phyloP scores from a whole-genome alignment of 805 yeast species.

The Saccharomycopsis microspora region DNA sequence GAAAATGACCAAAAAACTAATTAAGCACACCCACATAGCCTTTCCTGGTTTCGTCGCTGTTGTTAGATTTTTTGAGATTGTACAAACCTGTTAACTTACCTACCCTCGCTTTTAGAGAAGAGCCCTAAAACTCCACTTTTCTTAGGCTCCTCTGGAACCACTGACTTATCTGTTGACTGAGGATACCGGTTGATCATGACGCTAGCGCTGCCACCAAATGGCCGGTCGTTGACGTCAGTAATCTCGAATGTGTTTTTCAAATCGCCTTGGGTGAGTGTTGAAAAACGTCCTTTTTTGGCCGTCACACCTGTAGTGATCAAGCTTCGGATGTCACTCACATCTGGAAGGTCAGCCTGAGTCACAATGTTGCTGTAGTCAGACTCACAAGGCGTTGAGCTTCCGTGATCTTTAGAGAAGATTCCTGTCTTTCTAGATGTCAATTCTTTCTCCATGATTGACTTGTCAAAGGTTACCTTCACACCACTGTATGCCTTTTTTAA shows the following conservation, averaged over 20 bases:
- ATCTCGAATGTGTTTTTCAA: slow-evolving; percentile 32
- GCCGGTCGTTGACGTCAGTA: slow-evolving; percentile 31
- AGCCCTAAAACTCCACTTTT: neutral
- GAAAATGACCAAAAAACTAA: no score
- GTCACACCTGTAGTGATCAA: slow-evolving; percentile 40
- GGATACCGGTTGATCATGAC: slow-evolving; percentile 21
- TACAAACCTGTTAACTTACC: slow-evolving; percentile 4
- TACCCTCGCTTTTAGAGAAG: slow-evolving; percentile 11
- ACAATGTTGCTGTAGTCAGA: slow-evolving; percentile 25
- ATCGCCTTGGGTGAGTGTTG: slow-evolving; percentile 32
- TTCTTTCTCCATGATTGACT: slow-evolving; percentile 18
- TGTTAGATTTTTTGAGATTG: no score
- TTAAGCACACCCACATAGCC: no score
- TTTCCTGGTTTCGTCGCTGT: no score
- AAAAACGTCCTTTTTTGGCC: slow-evolving; percentile 36
- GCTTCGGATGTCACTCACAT: slow-evolving; percentile 25
- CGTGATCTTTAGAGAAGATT: neutral
- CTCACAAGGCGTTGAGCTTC: slow-evolving; percentile 23
- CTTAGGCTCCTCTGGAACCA: neutral
- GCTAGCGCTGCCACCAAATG: slow-evolving; percentile 14
- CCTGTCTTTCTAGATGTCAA: slow-evolving; percentile 15
- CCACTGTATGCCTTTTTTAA: slow-evolving; percentile 35
- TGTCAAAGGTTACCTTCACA: slow-evolving; percentile 23
- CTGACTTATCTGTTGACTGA: neutral
- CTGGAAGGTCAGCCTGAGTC: slow-evolving; percentile 35